Base-by-base conservation (phyloP, 331 rosid species). In the Arachis monticola region DNA sequence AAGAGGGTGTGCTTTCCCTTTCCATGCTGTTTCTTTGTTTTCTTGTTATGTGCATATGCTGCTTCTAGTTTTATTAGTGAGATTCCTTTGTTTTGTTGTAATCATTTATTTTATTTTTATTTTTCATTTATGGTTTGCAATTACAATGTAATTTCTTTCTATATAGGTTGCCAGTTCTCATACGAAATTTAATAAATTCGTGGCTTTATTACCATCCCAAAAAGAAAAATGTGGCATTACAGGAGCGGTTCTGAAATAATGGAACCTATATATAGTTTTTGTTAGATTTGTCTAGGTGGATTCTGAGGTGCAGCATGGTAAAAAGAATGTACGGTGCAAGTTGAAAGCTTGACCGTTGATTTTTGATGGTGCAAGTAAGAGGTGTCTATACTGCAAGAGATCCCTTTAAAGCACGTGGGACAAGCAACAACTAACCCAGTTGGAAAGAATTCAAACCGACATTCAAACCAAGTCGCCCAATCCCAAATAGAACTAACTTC, bases 41-140 rank as follows among this genome's bases (percentile, higher is more conserved):
- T 35, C 40, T 66, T 64, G 72, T 76, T 64, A 55, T 78, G 79
- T 84, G 87, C 79, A 88, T 77, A 89, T 83, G 77, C 60, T 78
- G 75, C 52, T 72, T 22, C 27, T 22, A 22, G 27, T 22, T 22
- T 22, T 22, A 66, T 74, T 4, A 48, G 53, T 48, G 53, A 48
- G 5, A 1, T 48, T 1, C 27, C 27, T 22, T 22, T 22, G 27
- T 22, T 48, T 9, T 10, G 56, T 48, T 48, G 53, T 48, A 48
- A 51, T 51, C 56, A 51, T 51, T 47, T 50, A 2, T 12, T 10
- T 50, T 50, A 35, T 8, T 51, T 51, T 48, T 10, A 47, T 8
- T 50, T 10, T 12, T 12, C 1, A 44, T 44, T 51, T 51, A 10
- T 51, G 56, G 56, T 3, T 53, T 53, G 59, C 30, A 17, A 53